Base-by-base conservation (phyloP, 225 moss, liverwort and hornwort genomes). In the Polytrichum commune region DNA sequence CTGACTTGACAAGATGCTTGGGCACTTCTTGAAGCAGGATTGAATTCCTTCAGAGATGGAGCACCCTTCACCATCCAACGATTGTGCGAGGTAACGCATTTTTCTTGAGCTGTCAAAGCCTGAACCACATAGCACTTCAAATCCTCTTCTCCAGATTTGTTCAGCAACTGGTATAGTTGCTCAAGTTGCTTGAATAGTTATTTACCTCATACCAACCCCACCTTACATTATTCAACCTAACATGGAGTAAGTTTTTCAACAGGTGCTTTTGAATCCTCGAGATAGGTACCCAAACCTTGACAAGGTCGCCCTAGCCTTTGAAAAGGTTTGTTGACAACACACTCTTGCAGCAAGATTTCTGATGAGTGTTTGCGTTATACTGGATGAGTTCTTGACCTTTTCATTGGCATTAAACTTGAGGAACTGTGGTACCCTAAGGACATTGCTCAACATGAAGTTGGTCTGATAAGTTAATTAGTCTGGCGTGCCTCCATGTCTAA, bases 61-160 rank as follows among this genome's bases (percentile, higher is more conserved):
- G 90, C 96, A 25, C 96, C 92, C 72, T 96, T 93, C 79, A 96
- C 96, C 62, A 78, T 82, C 68, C 96, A 96, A 74, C 90, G 93
- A 60, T 77, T 96, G 24, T 92, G 93, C 64, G 96, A 93, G 93
- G 87, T 88, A 23, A 58, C 68, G 19, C 20, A 67, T 46, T 77
- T 55, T 19, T 54, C 22, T 23, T 58, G 57, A 58, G 57, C 22
- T 19, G 57, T 38, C 38, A 10, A 38, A 38, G 46, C 13, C 46
- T 46, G 16, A 3, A 46, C 46, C 46, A 46, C 46, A 46, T 0
- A 46, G 16, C 46, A 46, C 13, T 46, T 3, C 4, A 46, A 10
- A 16, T 46, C 46, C 32, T 46, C 13, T 46, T 46, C 46, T 46
- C 4, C 13, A 46, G 46, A 46, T 46, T 46, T 46, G 13, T 46